Evolutionary conservation across 768 basidiomycete species (phyloP), one percentile per base, ranked within the genome.

Genomic region (Calocybe cyanea): DNA sequence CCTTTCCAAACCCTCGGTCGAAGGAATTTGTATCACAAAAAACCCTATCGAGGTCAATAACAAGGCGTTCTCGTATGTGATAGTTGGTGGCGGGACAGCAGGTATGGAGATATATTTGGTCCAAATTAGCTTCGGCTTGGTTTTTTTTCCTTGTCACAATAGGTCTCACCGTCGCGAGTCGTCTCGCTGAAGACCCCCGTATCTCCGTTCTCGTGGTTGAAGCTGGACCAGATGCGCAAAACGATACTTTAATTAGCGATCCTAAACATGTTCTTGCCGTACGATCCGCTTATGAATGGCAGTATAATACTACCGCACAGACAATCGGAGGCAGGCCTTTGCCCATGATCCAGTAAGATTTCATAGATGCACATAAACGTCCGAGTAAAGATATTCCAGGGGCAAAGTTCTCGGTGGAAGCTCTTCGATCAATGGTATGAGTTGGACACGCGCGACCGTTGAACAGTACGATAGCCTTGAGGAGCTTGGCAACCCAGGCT

Each of bases 401-500:
- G 54, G 54, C 5, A 55, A 55, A 30, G 54, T 50, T 8, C 38
- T 55, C 0, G 54, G 54, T 7, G 54, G 54, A 13, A 55, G 54
- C 18, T 55, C 54, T n/a, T 47, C 51, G 24, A 53, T 55, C 15
- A 55, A 55, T 23, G 51, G 51, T 15, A 53, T 55, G 54, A 46
- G 48, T 25, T 55, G 54, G 54, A 55, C 54, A 5, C 51, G 54
- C 19, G 54, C 51, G 13, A 55, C 51, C 7, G 44, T 53, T 11
- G 45, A 50, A 19, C 54, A 55, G n/a, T 55, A 55, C 9, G 33
- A 55, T 35, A 49, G 51, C 20, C 24, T 55, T 25, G 51, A 55
- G 38, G 15, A 46, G 21, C 54, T 55, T 8, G 54, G 54, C 2
- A 55, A 55, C 19, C 51, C 54, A 19, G 54, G 54, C 13, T 55